Conservation (phyloP, 805 yeast species). For the Maudiozyma barnettii region DNA sequence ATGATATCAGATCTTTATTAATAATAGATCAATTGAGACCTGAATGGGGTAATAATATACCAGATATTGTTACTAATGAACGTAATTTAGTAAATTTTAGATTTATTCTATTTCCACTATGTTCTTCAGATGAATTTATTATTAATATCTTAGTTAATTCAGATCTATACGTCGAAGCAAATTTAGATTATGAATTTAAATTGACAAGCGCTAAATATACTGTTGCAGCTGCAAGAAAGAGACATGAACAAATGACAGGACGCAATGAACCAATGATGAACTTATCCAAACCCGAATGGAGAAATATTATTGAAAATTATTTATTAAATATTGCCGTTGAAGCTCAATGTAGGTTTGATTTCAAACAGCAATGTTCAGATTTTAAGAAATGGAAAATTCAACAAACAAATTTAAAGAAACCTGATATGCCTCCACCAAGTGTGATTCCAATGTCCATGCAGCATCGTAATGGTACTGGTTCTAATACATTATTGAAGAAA, state of each 20-base stretch:
- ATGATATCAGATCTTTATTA: slow-evolving; percentile 56
- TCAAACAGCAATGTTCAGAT: slow-evolving; percentile 41
- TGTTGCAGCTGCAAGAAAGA: slow-evolving; percentile 44
- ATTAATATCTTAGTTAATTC: slow-evolving; percentile 42
- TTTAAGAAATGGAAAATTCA: slow-evolving; percentile 35
- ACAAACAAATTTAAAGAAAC: slow-evolving; percentile 19
- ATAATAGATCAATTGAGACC: slow-evolving; percentile 42
- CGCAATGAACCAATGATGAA: slow-evolving; percentile 22
- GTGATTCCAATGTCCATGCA: slow-evolving; percentile 12
- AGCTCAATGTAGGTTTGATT: slow-evolving; percentile 61
- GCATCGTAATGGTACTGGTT: background rate
- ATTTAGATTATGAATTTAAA: slow-evolving; percentile 44
- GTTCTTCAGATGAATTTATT: slow-evolving; percentile 40
- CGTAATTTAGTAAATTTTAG: slow-evolving; percentile 33
- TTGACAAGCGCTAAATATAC: slow-evolving; percentile 54
- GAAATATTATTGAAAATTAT: slow-evolving; percentile 65
- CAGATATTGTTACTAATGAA: slow-evolving; percentile 28
- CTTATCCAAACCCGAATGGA: slow-evolving; percentile 54
- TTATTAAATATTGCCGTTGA: slow-evolving; percentile 56
- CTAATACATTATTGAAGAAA: slow-evolving; percentile 22
- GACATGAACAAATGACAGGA: slow-evolving; percentile 34
- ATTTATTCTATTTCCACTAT: slow-evolving; percentile 43
- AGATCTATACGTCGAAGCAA: slow-evolving; percentile 59
- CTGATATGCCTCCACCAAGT: slow-evolving; percentile 31
- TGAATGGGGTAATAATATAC: slow-evolving; percentile 49